Evolutionary conservation across 805 yeast genomes (phyloP), one percentile per base, ranked within the genome.

Genomic region (Saccharomycopsis microspora): DNA sequence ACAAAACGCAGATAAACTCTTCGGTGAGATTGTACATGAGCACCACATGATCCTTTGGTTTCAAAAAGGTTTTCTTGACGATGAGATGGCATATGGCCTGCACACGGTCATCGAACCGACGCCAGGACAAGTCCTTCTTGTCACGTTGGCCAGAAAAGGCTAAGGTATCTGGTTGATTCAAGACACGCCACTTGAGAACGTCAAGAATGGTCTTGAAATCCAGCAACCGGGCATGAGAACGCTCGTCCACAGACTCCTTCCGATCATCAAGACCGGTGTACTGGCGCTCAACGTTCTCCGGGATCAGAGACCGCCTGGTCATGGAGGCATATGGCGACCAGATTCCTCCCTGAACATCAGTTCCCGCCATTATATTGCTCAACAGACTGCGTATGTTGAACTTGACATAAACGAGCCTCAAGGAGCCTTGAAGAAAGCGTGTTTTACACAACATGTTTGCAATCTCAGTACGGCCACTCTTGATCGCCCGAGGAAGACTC

Each of bases 401-500:
- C 58, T 85, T 87, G 46, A 88, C 87, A 63, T 78, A 89, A 31
- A 76, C 80, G 0, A 95, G 80, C n/a, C 76, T 71, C 28, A 93
- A 65, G n/a, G 74, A 69, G 2, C 97, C 97, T 54, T 79, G 83
- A 39, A 80, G 69, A 59, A 88, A 88, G 55, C 77, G 74, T 54
- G 80, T 76, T 58, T 81, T 85, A 64, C 85, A 87, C 57, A 80
- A 73, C 83, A 80, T 85, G 56, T 89, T 93, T 0, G 97, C 97
- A 53, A 93, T 83, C 56, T 93, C 97, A 27, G 86, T 71, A 5
- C 96, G 82, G 28, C 96, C 96, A 62, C 85, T 79, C 55, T 93
- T 69, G 58, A 79, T 69, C 33, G 94, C 82, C 58, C 95, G 76
- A 3, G 98, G 96, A 30, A 93, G 67, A 0, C 88, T 71, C 49